Conservation (phyloP, 192 early-diverging fungal species). For the Coemansia sp. region DNA sequence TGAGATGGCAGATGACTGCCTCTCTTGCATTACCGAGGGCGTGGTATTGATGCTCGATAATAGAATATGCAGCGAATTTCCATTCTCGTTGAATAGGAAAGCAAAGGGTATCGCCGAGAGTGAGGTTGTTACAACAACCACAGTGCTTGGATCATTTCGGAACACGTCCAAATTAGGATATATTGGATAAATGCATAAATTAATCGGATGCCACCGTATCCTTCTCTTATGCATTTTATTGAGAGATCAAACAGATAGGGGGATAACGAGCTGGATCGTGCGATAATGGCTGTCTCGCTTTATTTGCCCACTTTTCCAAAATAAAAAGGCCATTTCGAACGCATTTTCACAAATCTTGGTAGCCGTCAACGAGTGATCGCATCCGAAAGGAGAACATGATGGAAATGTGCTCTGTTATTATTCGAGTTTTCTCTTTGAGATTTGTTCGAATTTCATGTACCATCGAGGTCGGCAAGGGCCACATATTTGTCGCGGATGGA, state of each 20-base stretch:
- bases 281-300: background rate
- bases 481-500: too few species aligned
- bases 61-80: background rate
- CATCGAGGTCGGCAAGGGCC: background rate
- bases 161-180: slow-evolving; percentile 18
- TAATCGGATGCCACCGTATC: slow-evolving; percentile 24
- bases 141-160: slow-evolving; percentile 11
- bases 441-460: background rate
- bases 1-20: background rate
- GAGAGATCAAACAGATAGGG: background rate
- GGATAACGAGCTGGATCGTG: background rate
- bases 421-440: background rate
- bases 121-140: background rate
- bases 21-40: background rate
- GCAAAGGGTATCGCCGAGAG: background rate
- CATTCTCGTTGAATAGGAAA: background rate
- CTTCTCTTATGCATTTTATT: background rate
- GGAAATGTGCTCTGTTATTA: background rate
- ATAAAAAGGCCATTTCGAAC: background rate
- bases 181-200: slow-evolving; percentile 43
- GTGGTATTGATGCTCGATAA: background rate
- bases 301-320: background rate
- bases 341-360: background rate
- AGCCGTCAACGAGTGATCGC: background rate
- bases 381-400: background rate